phyloP scores from a whole-genome alignment of 2,329 filamentous ascomycete genomes.

The Penicillium crustosum region DNA sequence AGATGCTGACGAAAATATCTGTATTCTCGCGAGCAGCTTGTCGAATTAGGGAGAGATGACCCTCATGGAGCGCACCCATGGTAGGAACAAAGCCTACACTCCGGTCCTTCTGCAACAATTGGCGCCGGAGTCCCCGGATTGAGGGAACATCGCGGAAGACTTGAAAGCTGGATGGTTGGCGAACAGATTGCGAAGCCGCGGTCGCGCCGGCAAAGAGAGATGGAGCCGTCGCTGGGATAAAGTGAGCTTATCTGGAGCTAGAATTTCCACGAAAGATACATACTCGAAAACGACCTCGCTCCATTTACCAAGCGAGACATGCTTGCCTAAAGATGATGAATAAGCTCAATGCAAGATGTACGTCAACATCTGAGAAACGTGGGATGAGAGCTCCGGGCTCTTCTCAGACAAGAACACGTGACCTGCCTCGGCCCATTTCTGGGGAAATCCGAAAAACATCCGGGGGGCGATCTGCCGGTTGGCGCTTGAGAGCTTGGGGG shows the following conservation, averaged over 20 bases:
- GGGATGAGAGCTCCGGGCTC: conserved; percentile 8
- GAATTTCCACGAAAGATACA: conserved; percentile 8
- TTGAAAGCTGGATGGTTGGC: conserved; percentile 35
- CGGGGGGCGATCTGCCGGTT: conserved; percentile 28
- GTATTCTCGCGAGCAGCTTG: conserved; percentile 80
- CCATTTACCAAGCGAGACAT: conserved; percentile 35
- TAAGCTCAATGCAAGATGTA: neutral
- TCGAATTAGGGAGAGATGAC: conserved; percentile 82
- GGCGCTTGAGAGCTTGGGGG: conserved; percentile 15
- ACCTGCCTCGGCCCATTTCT: conserved; percentile 28
- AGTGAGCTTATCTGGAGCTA: conserved; percentile 14
- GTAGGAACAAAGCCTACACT: conserved; percentile 89
- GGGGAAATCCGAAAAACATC: conserved; percentile 25
- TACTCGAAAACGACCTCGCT: conserved; percentile 31
- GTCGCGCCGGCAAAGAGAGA: conserved; percentile 25
- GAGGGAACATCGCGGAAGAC: conserved; percentile 74
- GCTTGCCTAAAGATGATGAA: conserved; percentile 4
- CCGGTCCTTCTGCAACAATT: conserved; percentile 65
- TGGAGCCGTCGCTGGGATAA: conserved; percentile 23
- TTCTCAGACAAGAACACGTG: conserved; percentile 17
- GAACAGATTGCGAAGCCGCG: conserved; percentile 20
- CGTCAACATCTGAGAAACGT: neutral
- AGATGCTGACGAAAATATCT: conserved; percentile 86
- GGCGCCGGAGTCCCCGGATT: conserved; percentile 68
- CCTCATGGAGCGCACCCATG: conserved; percentile 95